Base-by-base conservation (phyloP, 2,329 filamentous ascomycete genomes). In the Colletotrichum kahawae region DNA sequence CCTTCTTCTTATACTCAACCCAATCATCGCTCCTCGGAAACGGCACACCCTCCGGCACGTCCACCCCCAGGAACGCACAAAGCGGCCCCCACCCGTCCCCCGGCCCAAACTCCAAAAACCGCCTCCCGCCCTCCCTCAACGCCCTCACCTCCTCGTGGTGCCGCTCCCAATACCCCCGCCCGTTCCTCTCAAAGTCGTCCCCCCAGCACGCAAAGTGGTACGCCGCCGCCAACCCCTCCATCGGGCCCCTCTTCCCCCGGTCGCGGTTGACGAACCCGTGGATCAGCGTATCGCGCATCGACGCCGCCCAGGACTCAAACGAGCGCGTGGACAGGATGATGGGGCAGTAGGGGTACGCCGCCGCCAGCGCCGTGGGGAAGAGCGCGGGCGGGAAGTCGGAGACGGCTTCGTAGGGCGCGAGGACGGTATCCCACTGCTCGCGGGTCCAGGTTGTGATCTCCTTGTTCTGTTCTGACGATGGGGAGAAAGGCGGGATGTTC, bases 301-400 rank as follows among this genome's bases (percentile, higher is more conserved):
- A 89, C 76, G 86, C 85, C 79, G 89, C 86, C 91, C 91, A 92
- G 65, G 87, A 86, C 77, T 92, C 88, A 16, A 91, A 88, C 63
- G 91, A 87, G 27, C 91, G 87, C 43, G 86, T 90, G 4, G 90
- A 91, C 73, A 93, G 82, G 62, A 93, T 89, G 75, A 93, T 86
- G 82, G 91, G 91, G 18, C 91, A 91, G 67, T 92, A 89, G 6
- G 91, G 91, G 79, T 93, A 93, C 14, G 90, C 90, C 76, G 89
- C 87, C 59, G 92, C 89, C 59, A 93, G 84, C 80, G 93, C 91
- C 78, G 88, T 87, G 14, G 89, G 87, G 79, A 93, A 82, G 56
- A 83, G 80, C 67, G 80, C 77, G 16, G 80, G 78, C 7, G 82
- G 82, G 65, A 81, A 82, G 75, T 83, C 82, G 56, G 82, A 78